phyloP scores from a whole-genome alignment of 208 protist species.

The Crithidia brevicula region DNA sequence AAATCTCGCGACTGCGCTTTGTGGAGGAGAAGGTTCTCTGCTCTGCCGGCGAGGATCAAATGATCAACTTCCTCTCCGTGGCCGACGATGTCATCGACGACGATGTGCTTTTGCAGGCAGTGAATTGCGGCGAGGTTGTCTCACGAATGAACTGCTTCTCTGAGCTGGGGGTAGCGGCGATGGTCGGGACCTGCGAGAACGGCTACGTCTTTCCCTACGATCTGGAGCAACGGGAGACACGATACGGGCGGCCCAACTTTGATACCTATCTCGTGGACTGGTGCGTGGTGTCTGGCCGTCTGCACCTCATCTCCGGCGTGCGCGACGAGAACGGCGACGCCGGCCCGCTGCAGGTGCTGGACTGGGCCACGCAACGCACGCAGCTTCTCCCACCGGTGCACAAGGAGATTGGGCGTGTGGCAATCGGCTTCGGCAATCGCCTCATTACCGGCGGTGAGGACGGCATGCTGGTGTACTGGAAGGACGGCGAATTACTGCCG shows the following conservation, averaged over 20 bases:
- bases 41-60: slow-evolving; percentile 86
- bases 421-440: slow-evolving; percentile 61
- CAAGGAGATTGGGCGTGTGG: slow-evolving; percentile 68
- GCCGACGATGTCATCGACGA: slow-evolving; percentile 63
- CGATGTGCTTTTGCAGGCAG: slow-evolving; percentile 74
- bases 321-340: slow-evolving; percentile 83
- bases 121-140: slow-evolving; percentile 74
- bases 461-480: slow-evolving; percentile 79
- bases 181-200: slow-evolving; percentile 88
- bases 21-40: slow-evolving; percentile 64
- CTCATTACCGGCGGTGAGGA: slow-evolving; percentile 89
- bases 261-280: slow-evolving; percentile 83
- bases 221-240: slow-evolving; percentile 52
- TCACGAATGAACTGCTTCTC: slow-evolving; percentile 75
- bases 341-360: slow-evolving; percentile 52
- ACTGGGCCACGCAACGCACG: slow-evolving; percentile 36
- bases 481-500: slow-evolving; percentile 23
- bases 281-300: slow-evolving; percentile 50
- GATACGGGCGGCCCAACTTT: slow-evolving; percentile 51
- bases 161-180: slow-evolving; percentile 39
- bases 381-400: slow-evolving; percentile 52
- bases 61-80: slow-evolving; percentile 83
- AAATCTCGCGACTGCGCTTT: slow-evolving; percentile 82
- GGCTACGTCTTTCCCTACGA: slow-evolving; percentile 74
- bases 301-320: slow-evolving; percentile 60